Evolutionary conservation across 2,329 filamentous ascomycete species (phyloP).

Genomic region (Trichoderma sp.): DNA sequence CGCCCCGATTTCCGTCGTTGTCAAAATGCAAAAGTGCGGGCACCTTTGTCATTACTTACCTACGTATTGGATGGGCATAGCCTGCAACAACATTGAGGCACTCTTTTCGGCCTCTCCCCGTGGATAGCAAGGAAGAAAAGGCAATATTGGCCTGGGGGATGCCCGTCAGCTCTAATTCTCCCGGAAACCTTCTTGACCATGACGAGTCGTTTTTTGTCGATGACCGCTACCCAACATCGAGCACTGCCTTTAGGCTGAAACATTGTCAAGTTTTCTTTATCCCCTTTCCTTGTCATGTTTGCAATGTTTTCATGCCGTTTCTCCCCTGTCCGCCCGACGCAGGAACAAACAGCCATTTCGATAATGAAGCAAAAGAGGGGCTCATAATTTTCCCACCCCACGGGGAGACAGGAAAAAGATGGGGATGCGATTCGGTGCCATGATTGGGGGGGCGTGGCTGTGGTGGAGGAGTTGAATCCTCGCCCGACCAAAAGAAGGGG

Average conservation of each 20-base stretch:
- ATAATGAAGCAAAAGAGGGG: constrained; percentile 14
- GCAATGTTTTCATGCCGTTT: neutral
- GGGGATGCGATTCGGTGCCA: constrained; percentile 7
- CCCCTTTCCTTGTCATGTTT: neutral
- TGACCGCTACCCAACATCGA: neutral
- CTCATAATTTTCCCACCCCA: constrained; percentile 1
- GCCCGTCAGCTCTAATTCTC: constrained; percentile 6
- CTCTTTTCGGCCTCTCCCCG: neutral
- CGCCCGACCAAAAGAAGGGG: neutral
- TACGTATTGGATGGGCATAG: neutral
- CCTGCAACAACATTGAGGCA: neutral
- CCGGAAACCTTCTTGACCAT: constrained; percentile 14
- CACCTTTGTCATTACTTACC: neutral
- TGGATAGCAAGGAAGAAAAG: neutral
- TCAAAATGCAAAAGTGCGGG: constrained; percentile 11
- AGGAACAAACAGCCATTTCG: constrained; percentile 4
- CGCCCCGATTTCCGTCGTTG: constrained; percentile 3
- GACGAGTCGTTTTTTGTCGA: neutral
- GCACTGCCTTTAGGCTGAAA: constrained; percentile 15
- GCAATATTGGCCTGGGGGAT: constrained; percentile 3
- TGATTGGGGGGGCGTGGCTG: constrained; percentile 1
- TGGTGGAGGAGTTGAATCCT: neutral
- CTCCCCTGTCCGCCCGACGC: constrained; percentile 7
- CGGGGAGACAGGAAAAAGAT: neutral
- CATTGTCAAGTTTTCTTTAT: neutral